phyloP scores from a whole-genome alignment of 2,329 filamentous ascomycete genomes.

The Ceratocystis harringtonii region DNA sequence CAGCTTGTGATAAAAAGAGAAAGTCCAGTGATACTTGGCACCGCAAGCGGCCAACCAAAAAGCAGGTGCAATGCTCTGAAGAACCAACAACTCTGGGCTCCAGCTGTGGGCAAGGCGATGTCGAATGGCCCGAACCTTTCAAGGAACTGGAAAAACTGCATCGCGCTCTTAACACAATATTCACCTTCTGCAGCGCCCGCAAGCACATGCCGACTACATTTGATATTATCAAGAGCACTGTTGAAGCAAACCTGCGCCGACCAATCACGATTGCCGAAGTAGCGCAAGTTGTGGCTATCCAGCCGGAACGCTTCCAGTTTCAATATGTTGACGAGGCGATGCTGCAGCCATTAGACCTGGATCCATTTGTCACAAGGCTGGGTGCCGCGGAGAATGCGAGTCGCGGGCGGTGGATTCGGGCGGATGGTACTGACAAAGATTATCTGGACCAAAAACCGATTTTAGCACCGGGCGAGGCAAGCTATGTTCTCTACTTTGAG shows the following conservation, averaged over 20 bases:
- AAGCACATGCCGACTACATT: constrained; percentile 89
- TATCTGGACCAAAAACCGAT: neutral
- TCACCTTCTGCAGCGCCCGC: constrained; percentile 84
- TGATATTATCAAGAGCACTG: constrained; percentile 68
- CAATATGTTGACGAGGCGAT: constrained; percentile 72
- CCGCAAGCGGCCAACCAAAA: neutral
- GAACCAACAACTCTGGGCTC: neutral
- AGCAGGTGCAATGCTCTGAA: too few species aligned
- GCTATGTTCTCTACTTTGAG: constrained; percentile 73
- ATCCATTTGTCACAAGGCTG: neutral
- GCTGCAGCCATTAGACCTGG: constrained; percentile 56
- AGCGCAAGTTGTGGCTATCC: constrained; percentile 61
- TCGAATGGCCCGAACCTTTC: constrained; percentile 60
- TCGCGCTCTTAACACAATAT: constrained; percentile 77
- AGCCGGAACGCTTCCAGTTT: constrained; percentile 68
- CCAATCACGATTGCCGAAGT: constrained; percentile 62
- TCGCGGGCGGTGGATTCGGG: constrained; percentile 5
- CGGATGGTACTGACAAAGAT: constrained; percentile 1
- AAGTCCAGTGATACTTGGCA: neutral
- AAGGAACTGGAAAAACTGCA: constrained; percentile 60
- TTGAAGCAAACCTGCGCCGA: constrained; percentile 66
- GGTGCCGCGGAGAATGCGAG: neutral
- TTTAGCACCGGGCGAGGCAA: neutral
- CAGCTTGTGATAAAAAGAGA: neutral
- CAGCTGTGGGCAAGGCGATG: neutral